These are phyloP conservation scores for Peronosclerospora sorghi DNA, from an alignment of 352 stramenopile species.

Conservation along the genomic window DNA sequence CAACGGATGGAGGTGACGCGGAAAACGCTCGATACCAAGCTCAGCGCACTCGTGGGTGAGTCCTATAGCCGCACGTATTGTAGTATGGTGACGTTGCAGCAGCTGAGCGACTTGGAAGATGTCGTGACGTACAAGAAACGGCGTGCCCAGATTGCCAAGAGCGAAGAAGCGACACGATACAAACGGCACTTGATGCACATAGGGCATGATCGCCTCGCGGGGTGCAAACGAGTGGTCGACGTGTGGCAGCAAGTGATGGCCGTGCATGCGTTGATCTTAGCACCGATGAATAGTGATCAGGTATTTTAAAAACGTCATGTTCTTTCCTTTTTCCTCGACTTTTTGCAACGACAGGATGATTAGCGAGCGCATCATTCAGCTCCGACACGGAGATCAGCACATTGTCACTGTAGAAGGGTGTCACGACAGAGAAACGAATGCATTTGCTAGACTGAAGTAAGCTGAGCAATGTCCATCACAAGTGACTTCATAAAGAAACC, in stretches of 20 bases:
- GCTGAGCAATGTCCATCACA: no score
- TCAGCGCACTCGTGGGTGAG: constrained; percentile 94
- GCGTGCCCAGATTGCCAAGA: constrained; percentile 48
- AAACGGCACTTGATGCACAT: constrained; percentile 80
- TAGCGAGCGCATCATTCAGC: no score
- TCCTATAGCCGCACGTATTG: constrained; percentile 95
- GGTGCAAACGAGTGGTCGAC: constrained; percentile 87
- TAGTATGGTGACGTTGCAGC: constrained; percentile 94
- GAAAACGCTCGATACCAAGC: constrained; percentile 88
- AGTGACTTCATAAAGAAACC: no score
- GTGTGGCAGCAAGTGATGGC: constrained; percentile 91
- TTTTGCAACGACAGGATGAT: no score
- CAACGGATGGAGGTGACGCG: constrained; percentile 89
- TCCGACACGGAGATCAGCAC: no score
- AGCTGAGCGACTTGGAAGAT: constrained; percentile 96
- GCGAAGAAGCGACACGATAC: constrained; percentile 62
- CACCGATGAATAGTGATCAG: no score
- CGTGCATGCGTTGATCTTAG: constrained; percentile 85
- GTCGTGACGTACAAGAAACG: constrained; percentile 92
- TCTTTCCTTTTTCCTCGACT: no score
- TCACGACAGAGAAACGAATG: no score
- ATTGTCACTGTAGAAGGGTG: no score
- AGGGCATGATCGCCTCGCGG: constrained; percentile 68
- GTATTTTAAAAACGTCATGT: no score
- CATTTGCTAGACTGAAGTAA: no score